These are phyloP conservation scores for Geosmithia flava DNA, from an alignment of 2,329 filamentous ascomycete species.

Conservation along the genomic window DNA sequence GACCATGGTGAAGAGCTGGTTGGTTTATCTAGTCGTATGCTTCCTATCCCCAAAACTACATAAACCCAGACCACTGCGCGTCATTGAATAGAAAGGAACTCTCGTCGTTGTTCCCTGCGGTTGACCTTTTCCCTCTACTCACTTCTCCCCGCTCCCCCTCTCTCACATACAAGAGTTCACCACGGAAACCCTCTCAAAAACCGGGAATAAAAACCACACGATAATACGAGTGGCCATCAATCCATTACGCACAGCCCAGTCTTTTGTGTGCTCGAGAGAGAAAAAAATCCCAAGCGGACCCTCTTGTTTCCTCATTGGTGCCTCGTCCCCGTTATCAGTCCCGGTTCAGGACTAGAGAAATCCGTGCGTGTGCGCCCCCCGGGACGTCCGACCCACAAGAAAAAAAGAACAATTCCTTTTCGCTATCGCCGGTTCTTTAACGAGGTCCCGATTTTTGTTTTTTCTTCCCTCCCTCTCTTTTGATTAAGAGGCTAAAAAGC, in stretches of 20 bases:
- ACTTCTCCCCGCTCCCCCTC: background rate
- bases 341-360: background rate
- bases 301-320: background rate
- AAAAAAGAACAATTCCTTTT: background rate
- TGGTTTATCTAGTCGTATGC: background rate
- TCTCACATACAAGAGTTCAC: too few species aligned
- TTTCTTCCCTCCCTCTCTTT: background rate
- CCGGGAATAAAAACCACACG: background rate
- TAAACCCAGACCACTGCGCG: background rate
- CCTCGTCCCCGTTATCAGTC: background rate
- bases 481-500: background rate
- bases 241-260: background rate
- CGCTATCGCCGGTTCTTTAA: background rate
- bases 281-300: background rate
- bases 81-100: background rate
- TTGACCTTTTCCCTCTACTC: background rate
- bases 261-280: background rate
- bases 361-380: too few species aligned
- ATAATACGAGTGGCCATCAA: background rate
- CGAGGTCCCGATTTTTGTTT: background rate
- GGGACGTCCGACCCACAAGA: background rate
- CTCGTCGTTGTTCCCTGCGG: background rate
- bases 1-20: background rate
- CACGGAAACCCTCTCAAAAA: background rate
- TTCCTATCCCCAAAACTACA: background rate